Base-by-base conservation (phyloP, 441 rosid species). In the Melianthus villosus region DNA sequence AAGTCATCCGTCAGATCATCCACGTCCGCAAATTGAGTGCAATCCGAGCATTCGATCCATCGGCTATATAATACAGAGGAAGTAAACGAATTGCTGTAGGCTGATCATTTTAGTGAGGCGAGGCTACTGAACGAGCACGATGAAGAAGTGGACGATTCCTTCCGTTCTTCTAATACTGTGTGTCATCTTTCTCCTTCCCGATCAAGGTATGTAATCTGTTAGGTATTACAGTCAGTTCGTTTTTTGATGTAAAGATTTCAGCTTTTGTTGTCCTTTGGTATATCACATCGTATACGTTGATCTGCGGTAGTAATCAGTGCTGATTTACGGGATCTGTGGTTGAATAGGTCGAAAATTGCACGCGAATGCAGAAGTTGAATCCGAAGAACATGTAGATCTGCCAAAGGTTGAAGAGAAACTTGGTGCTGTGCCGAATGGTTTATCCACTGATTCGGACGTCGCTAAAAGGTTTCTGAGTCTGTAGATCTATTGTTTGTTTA, bases 131-230 rank as follows among this genome's bases (percentile, higher is more conserved):
- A 47, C 42, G 51, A 23, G 17, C 5, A 51, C 55, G 7, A 87
- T 83, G 97, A 64, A 81, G 92, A 83, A 71, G 76, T 75, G 85
- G 97, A 69, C 95, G 57, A 25, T 80, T 58, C 77, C 87, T 60
- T 76, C 84, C 73, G 75, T 62, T 36, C 50, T 83, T 58, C 54
- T 87, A 57, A 70, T 83, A 12, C 48, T 83, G 27, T 78, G 76
- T 30, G 59, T 87, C 25, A 49, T 83, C 25, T 69, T 60, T 54
- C 69, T 76, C 40, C 65, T 80, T 38, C 75, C 97, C 27, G 87
- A 83, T 83, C 92, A 83, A 71, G 93, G 97, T 80, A 51, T 31
- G 15, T 23, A 34, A 27, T 1, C n/a, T 8, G 8, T 14, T 9
- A 1, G 4, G 17, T 1, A 1, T 25, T 22, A 22, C 6, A 4